Base-by-base conservation (phyloP, 805 yeast genomes). In the Nakazawaea ishiwadae region DNA sequence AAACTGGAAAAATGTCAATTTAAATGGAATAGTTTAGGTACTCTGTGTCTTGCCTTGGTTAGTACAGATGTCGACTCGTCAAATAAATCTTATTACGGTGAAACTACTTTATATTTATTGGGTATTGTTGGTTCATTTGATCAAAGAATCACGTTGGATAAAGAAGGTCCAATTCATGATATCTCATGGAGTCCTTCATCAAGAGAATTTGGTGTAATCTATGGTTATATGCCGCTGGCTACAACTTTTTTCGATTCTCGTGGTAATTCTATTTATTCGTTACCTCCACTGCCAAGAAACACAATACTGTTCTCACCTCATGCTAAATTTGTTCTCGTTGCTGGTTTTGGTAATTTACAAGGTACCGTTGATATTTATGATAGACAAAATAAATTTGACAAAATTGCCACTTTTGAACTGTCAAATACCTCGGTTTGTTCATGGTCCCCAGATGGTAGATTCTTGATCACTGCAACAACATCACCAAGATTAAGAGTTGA, bases 391-490 rank as follows among this genome's bases (percentile, higher is more conserved):
- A 84, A 85, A 62, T 91, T 89, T 61, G 66, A 72, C 42, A 85
- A 86, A 60, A 77, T 93, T 40, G 71, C 89, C 16, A 73, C 86
- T 15, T 84, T 93, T 55, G 86, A 87, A 56, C 99, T 98, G 11
- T 68, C 96, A 34, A 95, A 93, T 67, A 89, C 98, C 12, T 83
- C 95, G n/a, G 95, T 84, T 34, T 91, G 96, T 61, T 87, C 86
- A 60, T 93, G 99, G 99, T 81, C 95, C 2, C 99, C 99, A 8
- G 95, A 93, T 64, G 98, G 99, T 29, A 80, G 93, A 55, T 89
- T 74, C 57, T 79, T 93, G 44, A 67, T 93, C 61, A 91, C 98
- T 12, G 98, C 99, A 15, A 95, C 98, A 4, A 93, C 98, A 0
- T 80, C 96, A 16, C 99, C 99, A 49, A 77, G 99, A 54, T 75